Base-by-base conservation (phyloP, 1,284 basidiomycete genomes). In the Schizopora paradoxa region DNA sequence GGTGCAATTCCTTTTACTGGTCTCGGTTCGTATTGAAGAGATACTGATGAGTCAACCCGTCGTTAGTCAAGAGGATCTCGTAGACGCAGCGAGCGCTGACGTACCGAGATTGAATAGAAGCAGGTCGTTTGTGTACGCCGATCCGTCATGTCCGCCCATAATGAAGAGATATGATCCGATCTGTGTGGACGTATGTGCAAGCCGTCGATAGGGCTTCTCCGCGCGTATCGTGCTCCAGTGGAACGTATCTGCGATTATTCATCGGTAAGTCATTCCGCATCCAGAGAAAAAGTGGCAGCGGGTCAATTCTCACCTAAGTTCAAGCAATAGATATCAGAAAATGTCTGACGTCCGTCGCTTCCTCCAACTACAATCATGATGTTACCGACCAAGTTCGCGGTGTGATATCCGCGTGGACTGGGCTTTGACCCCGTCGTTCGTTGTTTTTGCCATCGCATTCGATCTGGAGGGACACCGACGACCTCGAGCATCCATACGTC, bases 81-180 rank as follows among this genome's bases (percentile, higher is more conserved):
- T 10, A 36, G n/a, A 10, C 10, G 19, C 46, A 39, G 36, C 16
- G 26, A 39, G 19, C 35, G 32, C 37, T 35, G 25, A 61, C 73
- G 23, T 55, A 89, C 90, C 85, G 25, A 95, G 80, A 58, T 95
- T 93, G 66, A 93, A 91, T 5, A 90, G 70, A 10, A 92, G 69
- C 6, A 95, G 69, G 14, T 95, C 88, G 14, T 81, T 78, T 21
- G 77, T 79, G 62, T 95, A 96, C 35, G 80, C 70, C 16, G 71
- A 67, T 6, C 86, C 86, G 56, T 93, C 86, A 64, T 95, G 91
- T 0, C 93, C 92, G 2, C 91, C 93, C 47, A 86, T 74, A 47
- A 95, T 76, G 66, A 93, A 93, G 0, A 96, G 77, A 58, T 91
- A 94, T 1, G 89, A 91, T n/a, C 93, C 93, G 13, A 96, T 87